phyloP scores from a whole-genome alignment of 306 rosid genomes.

The Castanea mollissima region DNA sequence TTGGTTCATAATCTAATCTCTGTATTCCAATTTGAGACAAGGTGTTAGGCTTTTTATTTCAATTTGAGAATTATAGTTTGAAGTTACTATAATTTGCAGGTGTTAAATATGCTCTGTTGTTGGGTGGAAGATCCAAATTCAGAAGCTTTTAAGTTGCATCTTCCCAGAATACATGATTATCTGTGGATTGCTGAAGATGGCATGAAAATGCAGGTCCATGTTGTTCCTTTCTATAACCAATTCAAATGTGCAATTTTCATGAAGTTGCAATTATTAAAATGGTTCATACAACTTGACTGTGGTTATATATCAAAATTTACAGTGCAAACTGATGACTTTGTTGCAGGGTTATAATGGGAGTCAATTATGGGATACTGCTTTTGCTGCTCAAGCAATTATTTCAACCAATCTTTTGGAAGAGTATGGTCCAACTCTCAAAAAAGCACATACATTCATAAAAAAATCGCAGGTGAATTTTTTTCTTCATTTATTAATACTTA shows the following conservation, averaged over 20 bases:
- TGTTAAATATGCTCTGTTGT: conserved; percentile 82
- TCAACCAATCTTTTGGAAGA: conserved; percentile 72
- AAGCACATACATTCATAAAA: conserved; percentile 70
- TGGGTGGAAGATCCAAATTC: conserved; percentile 90
- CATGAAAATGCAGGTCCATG: conserved; percentile 86
- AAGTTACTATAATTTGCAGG: conserved; percentile 42
- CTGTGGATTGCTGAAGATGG: conserved; percentile 97
- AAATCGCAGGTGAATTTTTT: conserved; percentile 66
- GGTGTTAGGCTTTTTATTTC: neutral
- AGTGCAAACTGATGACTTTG: conserved; percentile 15
- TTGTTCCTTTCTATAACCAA: neutral
- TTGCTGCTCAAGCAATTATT: conserved; percentile 82
- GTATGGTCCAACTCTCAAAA: conserved; percentile 58
- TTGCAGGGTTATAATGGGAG: conserved; percentile 98
- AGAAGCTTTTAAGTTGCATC: conserved; percentile 85
- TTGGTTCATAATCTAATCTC: neutral
- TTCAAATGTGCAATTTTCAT: neutral
- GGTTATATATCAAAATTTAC: neutral
- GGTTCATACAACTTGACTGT: neutral
- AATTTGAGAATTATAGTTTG: conserved; percentile 18
- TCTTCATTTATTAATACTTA: conserved; percentile 7
- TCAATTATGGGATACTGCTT: conserved; percentile 89
- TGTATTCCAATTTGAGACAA: neutral
- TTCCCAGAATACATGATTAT: conserved; percentile 79
- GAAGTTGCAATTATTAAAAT: conserved; percentile 2